These are phyloP conservation scores for Paxillus ammoniavirescens DNA, from an alignment of 768 basidiomycete species.

Conservation along the genomic window DNA sequence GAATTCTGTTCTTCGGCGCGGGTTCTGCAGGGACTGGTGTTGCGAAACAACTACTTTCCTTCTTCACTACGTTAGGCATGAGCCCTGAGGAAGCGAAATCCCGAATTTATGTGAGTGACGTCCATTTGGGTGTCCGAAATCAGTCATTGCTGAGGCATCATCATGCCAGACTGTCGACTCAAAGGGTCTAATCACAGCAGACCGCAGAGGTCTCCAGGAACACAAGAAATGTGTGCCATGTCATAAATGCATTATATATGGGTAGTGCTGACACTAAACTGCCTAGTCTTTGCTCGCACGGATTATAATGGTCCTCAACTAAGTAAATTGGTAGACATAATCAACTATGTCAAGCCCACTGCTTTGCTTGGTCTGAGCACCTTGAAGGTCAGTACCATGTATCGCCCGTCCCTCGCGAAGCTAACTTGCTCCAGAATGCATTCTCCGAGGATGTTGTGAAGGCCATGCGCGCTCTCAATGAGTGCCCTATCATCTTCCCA, in stretches of 20 bases:
- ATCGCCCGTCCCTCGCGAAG: neutral
- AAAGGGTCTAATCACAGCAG: conserved; percentile 71
- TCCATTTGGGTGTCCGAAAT: neutral
- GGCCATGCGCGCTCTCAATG: conserved; percentile 62
- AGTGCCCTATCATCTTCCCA: conserved; percentile 78
- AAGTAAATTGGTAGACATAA: conserved; percentile 61
- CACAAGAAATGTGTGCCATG: conserved; percentile 65
- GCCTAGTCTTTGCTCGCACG: conserved; percentile 64
- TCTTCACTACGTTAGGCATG: conserved; percentile 54
- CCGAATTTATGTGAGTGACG: conserved; percentile 58
- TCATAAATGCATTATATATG: neutral
- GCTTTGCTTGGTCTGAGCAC: conserved; percentile 77
- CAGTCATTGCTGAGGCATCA: conserved; percentile 11
- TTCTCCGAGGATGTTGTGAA: conserved; percentile 65
- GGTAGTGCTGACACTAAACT: neutral
- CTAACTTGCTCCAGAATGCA: conserved; percentile 36
- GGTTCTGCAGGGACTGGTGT: conserved; percentile 56
- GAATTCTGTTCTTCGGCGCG: conserved; percentile 57
- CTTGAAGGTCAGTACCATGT: conserved; percentile 26
- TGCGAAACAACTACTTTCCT: conserved; percentile 47
- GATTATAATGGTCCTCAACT: conserved; percentile 66
- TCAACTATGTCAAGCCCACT: conserved; percentile 71
- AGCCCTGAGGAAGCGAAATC: conserved; percentile 62
- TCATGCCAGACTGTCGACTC: conserved; percentile 64
- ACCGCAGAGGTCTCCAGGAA: conserved; percentile 63